Evolutionary conservation across 2,329 filamentous ascomycete genomes (phyloP).

Genomic region (Hypoxylon sp.): DNA sequence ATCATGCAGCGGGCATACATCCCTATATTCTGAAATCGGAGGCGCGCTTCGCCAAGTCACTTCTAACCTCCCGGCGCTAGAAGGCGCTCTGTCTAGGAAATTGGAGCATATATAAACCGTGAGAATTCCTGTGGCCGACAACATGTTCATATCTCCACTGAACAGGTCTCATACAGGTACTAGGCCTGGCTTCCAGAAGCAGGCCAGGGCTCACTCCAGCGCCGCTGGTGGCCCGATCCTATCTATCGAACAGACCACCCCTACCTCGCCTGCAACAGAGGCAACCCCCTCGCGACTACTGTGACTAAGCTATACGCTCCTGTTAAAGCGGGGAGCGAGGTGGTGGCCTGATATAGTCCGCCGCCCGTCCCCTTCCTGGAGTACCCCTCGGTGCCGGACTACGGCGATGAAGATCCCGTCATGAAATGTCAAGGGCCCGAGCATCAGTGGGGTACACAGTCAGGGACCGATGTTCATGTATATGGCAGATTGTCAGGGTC

Average conservation of each 20-base stretch:
- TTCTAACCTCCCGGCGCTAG: background rate
- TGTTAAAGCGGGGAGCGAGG: background rate
- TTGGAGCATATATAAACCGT: background rate
- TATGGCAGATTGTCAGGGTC: conserved; percentile 16
- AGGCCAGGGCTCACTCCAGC: background rate
- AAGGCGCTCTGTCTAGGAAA: background rate
- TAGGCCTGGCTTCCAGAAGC: no score
- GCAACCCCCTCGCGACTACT: background rate
- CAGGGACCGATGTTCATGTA: conserved; percentile 4
- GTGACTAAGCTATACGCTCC: background rate
- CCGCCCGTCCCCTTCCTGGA: background rate
- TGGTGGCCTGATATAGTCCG: background rate
- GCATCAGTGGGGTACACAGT: background rate
- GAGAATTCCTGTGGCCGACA: background rate
- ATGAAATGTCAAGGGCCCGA: background rate
- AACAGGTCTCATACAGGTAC: no score
- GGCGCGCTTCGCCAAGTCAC: background rate
- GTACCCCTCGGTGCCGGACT: background rate
- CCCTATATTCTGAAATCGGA: background rate
- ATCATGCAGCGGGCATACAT: background rate
- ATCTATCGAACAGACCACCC: background rate
- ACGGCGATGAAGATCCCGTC: background rate
- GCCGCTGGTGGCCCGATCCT: background rate
- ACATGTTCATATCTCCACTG: background rate
- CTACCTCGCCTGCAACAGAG: background rate